Evolutionary conservation across 768 basidiomycete species (phyloP).

Genomic region (Clavulina sp.): DNA sequence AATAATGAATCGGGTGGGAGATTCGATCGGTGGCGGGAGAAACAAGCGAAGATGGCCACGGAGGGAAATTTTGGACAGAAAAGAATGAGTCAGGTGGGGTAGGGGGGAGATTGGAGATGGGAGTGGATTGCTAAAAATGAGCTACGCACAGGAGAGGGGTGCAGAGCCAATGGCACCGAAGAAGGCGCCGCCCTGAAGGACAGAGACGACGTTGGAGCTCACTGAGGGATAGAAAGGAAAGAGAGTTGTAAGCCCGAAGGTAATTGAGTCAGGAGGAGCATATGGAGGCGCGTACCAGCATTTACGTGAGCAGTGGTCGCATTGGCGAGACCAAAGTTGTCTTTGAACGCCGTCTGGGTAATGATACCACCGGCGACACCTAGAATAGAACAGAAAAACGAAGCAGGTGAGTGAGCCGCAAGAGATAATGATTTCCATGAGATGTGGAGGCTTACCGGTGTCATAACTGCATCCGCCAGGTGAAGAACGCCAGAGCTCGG

Average conservation of each 20-base stretch:
- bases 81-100: neutral
- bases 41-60: conserved; percentile 8
- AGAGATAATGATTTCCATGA: neutral
- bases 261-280: too few species aligned
- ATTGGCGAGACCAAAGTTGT: conserved; percentile 39
- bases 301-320: conserved; percentile 21
- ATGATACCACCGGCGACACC: conserved; percentile 59
- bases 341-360: conserved; percentile 37
- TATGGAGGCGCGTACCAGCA: neutral
- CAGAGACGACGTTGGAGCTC: conserved; percentile 74
- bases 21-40: too few species aligned
- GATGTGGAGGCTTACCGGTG: conserved; percentile 7
- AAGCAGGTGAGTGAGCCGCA: conserved; percentile 15
- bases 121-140: neutral
- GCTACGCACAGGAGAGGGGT: conserved; percentile 40
- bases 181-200: conserved; percentile 75
- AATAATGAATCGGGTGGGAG: conserved; percentile 4
- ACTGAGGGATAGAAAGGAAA: conserved; percentile 20
- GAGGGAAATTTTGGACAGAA: neutral
- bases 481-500: neutral
- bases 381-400: conserved; percentile 21
- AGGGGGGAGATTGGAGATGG: neutral
- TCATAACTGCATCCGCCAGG: neutral
- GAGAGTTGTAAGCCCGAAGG: too few species aligned
- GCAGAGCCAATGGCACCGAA: conserved; percentile 68